These are phyloP conservation scores for Musa schizocarpa DNA, from an alignment of 176 grass and related monocot genomes.

Conservation along the genomic window DNA sequence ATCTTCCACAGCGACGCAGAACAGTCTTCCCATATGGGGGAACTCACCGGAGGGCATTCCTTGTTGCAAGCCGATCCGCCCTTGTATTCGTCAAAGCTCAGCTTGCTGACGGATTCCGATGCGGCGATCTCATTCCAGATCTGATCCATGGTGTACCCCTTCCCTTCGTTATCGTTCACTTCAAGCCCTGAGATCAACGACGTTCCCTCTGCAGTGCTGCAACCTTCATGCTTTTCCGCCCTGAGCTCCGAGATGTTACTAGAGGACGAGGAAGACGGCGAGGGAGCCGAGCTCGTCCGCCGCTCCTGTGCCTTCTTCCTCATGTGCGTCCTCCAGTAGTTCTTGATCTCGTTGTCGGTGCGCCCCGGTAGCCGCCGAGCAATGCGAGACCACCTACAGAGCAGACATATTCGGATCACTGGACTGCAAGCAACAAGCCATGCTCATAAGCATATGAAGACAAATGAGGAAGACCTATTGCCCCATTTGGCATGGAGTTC, in stretches of 20 bases:
- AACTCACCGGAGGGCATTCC: conserved; percentile 6
- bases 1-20: conserved; percentile 73
- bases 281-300: conserved; percentile 21
- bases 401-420: neutral
- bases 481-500: conserved; percentile 75
- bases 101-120: conserved; percentile 22
- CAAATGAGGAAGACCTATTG: conserved; percentile 25
- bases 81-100: conserved; percentile 36
- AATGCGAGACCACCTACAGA: conserved; percentile 69
- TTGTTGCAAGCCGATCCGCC: neutral
- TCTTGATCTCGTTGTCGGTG: conserved; percentile 99
- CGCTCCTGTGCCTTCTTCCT: conserved; percentile 65
- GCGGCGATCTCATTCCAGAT: conserved; percentile 85
- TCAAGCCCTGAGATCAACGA: conserved; percentile 5
- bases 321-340: conserved; percentile 92
- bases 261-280: conserved; percentile 22
- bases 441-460: neutral
- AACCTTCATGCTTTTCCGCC: neutral
- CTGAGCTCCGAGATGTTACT: neutral
- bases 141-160: conserved; percentile 42
- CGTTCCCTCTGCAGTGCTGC: neutral
- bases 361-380: conserved; percentile 81
- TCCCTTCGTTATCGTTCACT: conserved; percentile 13
- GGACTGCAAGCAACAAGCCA: neutral
- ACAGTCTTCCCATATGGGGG: conserved; percentile 63